phyloP scores from a whole-genome alignment of 2,329 filamentous ascomycete species.

The Endoconidiophora polonica region DNA sequence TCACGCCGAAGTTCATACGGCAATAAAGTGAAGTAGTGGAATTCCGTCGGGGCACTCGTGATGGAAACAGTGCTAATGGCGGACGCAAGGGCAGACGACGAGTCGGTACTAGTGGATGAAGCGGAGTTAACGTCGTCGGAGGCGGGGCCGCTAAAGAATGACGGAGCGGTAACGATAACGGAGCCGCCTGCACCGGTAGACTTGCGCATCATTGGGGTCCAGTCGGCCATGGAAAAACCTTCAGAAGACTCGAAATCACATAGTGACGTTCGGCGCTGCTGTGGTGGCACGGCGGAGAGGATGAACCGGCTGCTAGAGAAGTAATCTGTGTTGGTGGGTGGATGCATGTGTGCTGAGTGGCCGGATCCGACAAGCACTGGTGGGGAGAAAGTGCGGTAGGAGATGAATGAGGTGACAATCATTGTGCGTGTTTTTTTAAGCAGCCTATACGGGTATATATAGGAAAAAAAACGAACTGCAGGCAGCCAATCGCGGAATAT shows the following conservation, averaged over 20 bases:
- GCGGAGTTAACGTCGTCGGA: neutral
- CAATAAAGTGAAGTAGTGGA: constrained; percentile 13
- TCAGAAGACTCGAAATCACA: constrained; percentile 3
- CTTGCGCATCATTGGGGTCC: neutral
- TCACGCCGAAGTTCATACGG: constrained; percentile 14
- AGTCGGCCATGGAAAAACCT: constrained; percentile 3
- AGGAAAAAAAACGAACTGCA: neutral
- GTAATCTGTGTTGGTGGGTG: neutral
- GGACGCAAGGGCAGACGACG: too few relatives aligned
- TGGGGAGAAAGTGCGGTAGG: too few relatives aligned
- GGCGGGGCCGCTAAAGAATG: too few relatives aligned
- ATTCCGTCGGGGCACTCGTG: neutral
- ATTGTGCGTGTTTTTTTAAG: neutral
- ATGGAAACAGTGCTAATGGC: too few relatives aligned
- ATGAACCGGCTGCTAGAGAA: neutral
- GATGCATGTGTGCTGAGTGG: neutral
- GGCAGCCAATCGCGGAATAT: neutral
- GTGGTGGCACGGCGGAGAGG: neutral
- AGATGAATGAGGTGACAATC: too few relatives aligned
- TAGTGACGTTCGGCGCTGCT: neutral
- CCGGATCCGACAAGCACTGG: neutral
- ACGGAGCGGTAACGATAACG: too few relatives aligned
- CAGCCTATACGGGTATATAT: neutral
- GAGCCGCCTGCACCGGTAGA: neutral
- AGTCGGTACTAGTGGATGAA: too few relatives aligned